These are phyloP conservation scores for Heritiera littoralis DNA, from an alignment of 345 rosid species.

Conservation along the genomic window DNA sequence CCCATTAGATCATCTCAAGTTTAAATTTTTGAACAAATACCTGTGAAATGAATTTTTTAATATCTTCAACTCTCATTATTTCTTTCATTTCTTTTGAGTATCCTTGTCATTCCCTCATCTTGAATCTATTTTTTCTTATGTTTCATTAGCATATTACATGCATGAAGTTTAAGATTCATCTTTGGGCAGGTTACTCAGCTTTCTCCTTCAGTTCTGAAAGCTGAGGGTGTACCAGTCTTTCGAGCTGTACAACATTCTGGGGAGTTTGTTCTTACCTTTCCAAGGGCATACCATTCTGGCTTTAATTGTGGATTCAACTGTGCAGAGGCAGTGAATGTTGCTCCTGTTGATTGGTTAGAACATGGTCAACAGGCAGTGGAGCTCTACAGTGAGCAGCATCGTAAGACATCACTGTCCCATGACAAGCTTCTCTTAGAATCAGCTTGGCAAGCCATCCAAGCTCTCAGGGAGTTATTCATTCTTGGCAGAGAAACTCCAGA, in stretches of 20 bases:
- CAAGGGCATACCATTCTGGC: constrained; percentile 96
- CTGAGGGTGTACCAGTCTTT: constrained; percentile 85
- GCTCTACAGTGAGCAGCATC: constrained; percentile 73
- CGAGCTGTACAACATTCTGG: constrained; percentile 79
- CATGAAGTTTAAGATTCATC: constrained; percentile 19
- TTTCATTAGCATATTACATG: neutral
- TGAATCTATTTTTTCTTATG: too few relatives aligned
- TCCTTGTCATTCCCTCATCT: neutral
- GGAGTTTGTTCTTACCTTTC: constrained; percentile 91
- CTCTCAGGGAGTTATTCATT: constrained; percentile 60
- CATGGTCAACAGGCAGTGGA: constrained; percentile 96
- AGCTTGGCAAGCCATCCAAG: constrained; percentile 59
- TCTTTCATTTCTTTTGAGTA: neutral
- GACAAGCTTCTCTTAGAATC: constrained; percentile 84
- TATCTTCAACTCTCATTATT: neutral
- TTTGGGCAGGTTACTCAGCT: constrained; percentile 84
- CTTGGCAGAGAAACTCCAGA: constrained; percentile 55
- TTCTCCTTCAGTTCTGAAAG: constrained; percentile 84
- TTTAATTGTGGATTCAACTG: constrained; percentile 99
- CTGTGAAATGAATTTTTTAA: neutral
- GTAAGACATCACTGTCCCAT: constrained; percentile 92
- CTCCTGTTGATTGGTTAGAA: constrained; percentile 94
- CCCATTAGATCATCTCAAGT: constrained; percentile 9
- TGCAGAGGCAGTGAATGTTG: constrained; percentile 99
- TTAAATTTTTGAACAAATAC: neutral